Percentiles rank a stretch among this genome's conserved stretches.
Conservation (phyloP, 352 stramenopile species). For the Phytophthora pluvialis region DNA sequence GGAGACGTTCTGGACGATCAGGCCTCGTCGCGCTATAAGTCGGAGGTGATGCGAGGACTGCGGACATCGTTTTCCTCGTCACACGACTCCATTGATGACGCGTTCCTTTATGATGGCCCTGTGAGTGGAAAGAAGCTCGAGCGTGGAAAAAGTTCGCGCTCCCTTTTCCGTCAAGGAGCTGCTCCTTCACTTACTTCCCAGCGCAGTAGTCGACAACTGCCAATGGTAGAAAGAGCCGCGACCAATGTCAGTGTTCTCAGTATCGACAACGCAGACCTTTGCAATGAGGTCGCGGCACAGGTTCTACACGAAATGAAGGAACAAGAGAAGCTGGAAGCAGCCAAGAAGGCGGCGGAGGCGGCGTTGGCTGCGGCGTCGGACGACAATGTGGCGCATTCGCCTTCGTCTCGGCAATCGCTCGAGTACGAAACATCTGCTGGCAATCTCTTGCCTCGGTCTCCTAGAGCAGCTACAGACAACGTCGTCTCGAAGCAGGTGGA, state of each 20-base stretch:
- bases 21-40: conserved; percentile 49
- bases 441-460: conserved; percentile 23
- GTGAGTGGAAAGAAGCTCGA: conserved; percentile 28
- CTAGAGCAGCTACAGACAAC: conserved; percentile 23
- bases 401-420: conserved; percentile 25
- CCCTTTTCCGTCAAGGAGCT: conserved; percentile 8
- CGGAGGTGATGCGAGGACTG: conserved; percentile 48
- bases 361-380: conserved; percentile 12
- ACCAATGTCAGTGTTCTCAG: conserved; percentile 39
- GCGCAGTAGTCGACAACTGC: conserved; percentile 27
- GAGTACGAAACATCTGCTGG: conserved; percentile 22
- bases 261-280: conserved; percentile 37
- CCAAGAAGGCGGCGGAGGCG: conserved; percentile 31
- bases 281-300: conserved; percentile 52
- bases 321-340: conserved; percentile 50
- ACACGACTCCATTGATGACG: conserved; percentile 79
- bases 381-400: conserved; percentile 31
- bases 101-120: conserved; percentile 46
- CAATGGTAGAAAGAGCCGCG: conserved; percentile 14
- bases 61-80: conserved; percentile 64
- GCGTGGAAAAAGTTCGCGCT: conserved; percentile 19
- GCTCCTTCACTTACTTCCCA: conserved; percentile 23
- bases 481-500: conserved; percentile 69
- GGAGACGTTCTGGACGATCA: conserved; percentile 30
- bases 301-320: conserved; percentile 57